These are phyloP conservation scores for Penicillium lagena DNA, from an alignment of 495 filamentous ascomycete genomes.

Conservation along the genomic window DNA sequence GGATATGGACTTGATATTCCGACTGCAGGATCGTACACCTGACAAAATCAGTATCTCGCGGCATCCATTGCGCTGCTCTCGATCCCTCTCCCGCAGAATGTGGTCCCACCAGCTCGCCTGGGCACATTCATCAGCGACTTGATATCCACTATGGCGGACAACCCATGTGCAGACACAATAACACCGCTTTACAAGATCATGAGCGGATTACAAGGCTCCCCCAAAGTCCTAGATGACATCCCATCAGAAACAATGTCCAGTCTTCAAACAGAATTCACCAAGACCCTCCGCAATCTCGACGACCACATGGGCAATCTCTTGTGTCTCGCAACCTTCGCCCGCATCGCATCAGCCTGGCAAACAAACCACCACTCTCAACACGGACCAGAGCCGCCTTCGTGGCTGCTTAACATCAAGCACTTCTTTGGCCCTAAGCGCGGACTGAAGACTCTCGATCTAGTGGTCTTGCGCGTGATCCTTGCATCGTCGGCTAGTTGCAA, in stretches of 20 bases:
- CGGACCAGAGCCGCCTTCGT: slow-evolving; percentile 13
- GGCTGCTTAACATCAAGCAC: slow-evolving; percentile 35
- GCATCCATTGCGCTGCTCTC: slow-evolving; percentile 39
- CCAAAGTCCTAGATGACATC: slow-evolving; percentile 25
- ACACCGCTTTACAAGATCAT: slow-evolving; percentile 37
- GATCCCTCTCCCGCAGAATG: slow-evolving; percentile 23
- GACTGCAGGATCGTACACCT: background rate
- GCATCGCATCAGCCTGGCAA: slow-evolving; percentile 21
- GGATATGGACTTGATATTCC: no score
- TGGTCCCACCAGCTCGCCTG: slow-evolving; percentile 33
- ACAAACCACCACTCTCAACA: slow-evolving; percentile 2
- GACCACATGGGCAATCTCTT: slow-evolving; percentile 42
- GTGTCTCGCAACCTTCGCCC: slow-evolving; percentile 44
- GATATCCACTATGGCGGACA: slow-evolving; percentile 23
- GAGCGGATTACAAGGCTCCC: slow-evolving; percentile 23
- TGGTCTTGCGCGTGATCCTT: slow-evolving; percentile 45
- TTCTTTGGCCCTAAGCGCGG: slow-evolving; percentile 45
- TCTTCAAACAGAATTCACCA: slow-evolving; percentile 39
- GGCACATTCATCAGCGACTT: slow-evolving; percentile 33
- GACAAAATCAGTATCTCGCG: slow-evolving; percentile 23
- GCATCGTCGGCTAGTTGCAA: slow-evolving; percentile 41
- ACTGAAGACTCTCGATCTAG: slow-evolving; percentile 49
- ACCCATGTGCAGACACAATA: slow-evolving; percentile 34
- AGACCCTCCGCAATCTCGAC: slow-evolving; percentile 38
- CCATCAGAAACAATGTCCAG: slow-evolving; percentile 32